A percentile compares a stretch with the other conserved stretches of the same genome.
Conservation (phyloP, 768 basidiomycete genomes). For the Boletus tomentosulus region DNA sequence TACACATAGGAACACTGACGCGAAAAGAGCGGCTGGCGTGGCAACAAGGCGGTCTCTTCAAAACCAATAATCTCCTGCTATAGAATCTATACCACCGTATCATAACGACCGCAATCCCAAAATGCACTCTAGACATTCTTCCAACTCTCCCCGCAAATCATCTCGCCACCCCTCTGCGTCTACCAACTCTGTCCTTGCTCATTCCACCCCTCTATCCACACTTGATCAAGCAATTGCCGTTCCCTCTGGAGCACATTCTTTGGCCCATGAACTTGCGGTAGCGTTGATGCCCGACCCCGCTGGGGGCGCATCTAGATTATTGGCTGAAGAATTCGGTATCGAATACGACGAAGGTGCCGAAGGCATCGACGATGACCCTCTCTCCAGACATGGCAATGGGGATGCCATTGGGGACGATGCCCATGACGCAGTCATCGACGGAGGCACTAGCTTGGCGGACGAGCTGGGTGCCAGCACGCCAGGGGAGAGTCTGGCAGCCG, state of each 20-base stretch:
- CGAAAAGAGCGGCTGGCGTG: conserved; percentile 3
- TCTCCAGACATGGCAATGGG: conserved; percentile 27
- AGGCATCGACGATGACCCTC: conserved; percentile 51
- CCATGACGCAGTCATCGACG: conserved; percentile 26
- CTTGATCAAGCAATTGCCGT: conserved; percentile 30
- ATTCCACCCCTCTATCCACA: conserved; percentile 29
- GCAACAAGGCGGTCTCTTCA: conserved; percentile 13
- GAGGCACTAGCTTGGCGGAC: conserved; percentile 40
- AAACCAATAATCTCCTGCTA: conserved; percentile 4
- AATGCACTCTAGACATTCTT: conserved; percentile 28
- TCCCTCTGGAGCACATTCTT: conserved; percentile 47
- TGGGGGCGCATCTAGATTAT: conserved; percentile 60
- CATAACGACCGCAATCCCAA: conserved; percentile 1
- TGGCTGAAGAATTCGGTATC: conserved; percentile 86
- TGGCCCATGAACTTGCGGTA: conserved; percentile 83
- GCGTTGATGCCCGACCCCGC: conserved; percentile 87
- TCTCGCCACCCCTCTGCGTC: conserved; percentile 29
- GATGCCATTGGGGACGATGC: conserved; percentile 27
- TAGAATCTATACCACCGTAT: conserved; percentile 9
- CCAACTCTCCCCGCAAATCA: conserved; percentile 26
- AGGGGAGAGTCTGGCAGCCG: conserved; percentile 21
- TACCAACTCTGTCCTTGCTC: conserved; percentile 15
- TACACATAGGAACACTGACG: neutral
- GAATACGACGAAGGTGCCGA: conserved; percentile 87
- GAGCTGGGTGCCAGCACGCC: conserved; percentile 31